Conservation (phyloP, 768 basidiomycete species). For the Trametes sanguinea region DNA sequence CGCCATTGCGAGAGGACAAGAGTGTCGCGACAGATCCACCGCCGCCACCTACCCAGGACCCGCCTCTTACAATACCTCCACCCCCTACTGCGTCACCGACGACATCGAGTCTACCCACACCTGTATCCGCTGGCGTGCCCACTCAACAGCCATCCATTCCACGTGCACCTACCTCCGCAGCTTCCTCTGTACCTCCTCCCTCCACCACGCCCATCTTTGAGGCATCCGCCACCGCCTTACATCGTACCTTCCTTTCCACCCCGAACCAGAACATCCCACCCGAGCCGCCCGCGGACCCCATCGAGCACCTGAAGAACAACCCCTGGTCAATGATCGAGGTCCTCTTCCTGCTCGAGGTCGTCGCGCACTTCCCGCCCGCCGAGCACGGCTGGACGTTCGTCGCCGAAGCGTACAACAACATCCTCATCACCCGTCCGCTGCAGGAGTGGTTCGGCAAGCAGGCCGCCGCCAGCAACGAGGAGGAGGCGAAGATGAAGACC, state of each 20-base stretch:
- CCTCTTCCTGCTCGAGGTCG: constrained; percentile 20
- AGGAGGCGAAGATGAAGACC: constrained; percentile 14
- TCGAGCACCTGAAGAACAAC: constrained; percentile 5
- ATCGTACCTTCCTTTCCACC: not conserved
- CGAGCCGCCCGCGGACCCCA: constrained; percentile 15
- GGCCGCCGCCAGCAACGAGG: constrained; percentile 14
- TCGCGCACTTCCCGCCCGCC: constrained; percentile 17
- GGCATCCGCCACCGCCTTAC: not conserved
- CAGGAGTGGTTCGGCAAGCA: constrained; percentile 22
- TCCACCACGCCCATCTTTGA: not conserved
- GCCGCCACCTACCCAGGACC: not conserved
- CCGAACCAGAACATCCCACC: constrained; percentile 12
- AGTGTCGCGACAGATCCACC: not conserved
- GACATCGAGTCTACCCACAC: not conserved
- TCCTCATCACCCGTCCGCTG: constrained; percentile 22
- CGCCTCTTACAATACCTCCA: not conserved
- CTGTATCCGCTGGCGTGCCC: not conserved
- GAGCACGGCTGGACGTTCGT: constrained; percentile 21
- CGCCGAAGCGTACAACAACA: constrained; percentile 25
- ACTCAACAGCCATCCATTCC: not conserved
- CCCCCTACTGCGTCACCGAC: not conserved
- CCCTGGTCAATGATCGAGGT: constrained; percentile 24
- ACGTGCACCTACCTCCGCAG: not conserved
- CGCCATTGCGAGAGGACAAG: not conserved
- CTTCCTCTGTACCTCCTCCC: not conserved